Evolutionary conservation across 2,329 filamentous ascomycete genomes (phyloP), one percentile per base, ranked within the genome.

Genomic region (Amauroascus verrucosus): DNA sequence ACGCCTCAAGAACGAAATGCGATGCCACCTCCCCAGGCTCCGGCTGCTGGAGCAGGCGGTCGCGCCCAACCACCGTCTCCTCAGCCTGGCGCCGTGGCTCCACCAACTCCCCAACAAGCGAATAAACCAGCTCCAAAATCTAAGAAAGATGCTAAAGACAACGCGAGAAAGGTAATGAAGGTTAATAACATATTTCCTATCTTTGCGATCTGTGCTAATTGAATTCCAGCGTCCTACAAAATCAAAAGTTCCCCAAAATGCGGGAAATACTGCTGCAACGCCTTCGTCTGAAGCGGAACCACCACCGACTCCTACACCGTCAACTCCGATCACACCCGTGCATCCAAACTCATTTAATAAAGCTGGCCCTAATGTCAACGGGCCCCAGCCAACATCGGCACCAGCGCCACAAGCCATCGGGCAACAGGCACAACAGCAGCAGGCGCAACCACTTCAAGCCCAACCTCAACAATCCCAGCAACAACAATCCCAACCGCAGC

Each of bases 51-150:
- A 16, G 50, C 46, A 48, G 62, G 65, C 54, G 70, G 70, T 48
- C 70, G 72, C 30, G 64, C 66, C 22, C 69, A 70, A 57, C 68
- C 70, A 14, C 64, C 67, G 20, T 75, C 74, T 51, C 73, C 74
- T 47, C 67, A 73, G 53, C 68, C 68, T n/a, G 66, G 63, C 41
- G 60, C 62, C 16, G 68, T 71, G 53, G 78, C 79, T 18, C 80
- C 81, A 14, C 80, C 81, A 5, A 84, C 81, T 5, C 81, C 81
- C 1, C 79, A 77, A 56, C 79, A 81, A 64, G 62, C 69, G n/a
- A 77, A 75, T 63, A 84, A 73, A 62, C 72, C 67, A n/a, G 76
- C 74, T 48, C 78, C 76, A 7, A 82, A 81, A 64, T 61, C 62
- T n/a, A 83, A 82, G 71, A 81, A 82, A 64, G 72, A 74, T 32